Conservation (phyloP, 129 eudicot genomes). For the Ambrosia trifida region DNA sequence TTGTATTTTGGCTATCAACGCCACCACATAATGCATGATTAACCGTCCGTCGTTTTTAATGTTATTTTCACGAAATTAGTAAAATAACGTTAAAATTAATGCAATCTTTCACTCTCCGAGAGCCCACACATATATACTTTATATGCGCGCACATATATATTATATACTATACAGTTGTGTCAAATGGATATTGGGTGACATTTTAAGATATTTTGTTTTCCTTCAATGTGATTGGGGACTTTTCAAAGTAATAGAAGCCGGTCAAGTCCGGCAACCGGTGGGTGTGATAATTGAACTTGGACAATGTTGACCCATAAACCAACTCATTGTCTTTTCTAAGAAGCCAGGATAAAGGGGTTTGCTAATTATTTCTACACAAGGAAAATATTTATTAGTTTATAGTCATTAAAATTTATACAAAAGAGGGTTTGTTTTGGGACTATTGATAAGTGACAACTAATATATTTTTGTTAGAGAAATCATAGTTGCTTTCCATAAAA, state of each 20-base stretch:
- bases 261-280: constrained; percentile 11
- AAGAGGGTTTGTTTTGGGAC: no score
- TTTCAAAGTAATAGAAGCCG: not conserved
- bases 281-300: not conserved
- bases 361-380: not conserved
- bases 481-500: constrained; percentile 19
- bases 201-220: not conserved
- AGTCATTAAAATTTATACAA: no score
- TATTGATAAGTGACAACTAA: no score
- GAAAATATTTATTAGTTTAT: no score
- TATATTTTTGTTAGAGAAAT: not conserved
- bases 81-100: no score
- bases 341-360: not conserved
- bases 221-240: not conserved
- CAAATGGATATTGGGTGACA: not conserved
- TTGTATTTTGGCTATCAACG: no score
- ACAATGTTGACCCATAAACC: not conserved
- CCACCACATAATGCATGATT: no score
- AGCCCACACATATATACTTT: no score
- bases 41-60: no score
- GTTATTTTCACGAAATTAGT: no score
- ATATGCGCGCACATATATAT: no score
- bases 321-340: not conserved
- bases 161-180: not conserved
- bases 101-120: no score